Evolutionary conservation across 2,329 filamentous ascomycete species (phyloP), one percentile per base, ranked within the genome.

Genomic region (Colletotrichum salicis): DNA sequence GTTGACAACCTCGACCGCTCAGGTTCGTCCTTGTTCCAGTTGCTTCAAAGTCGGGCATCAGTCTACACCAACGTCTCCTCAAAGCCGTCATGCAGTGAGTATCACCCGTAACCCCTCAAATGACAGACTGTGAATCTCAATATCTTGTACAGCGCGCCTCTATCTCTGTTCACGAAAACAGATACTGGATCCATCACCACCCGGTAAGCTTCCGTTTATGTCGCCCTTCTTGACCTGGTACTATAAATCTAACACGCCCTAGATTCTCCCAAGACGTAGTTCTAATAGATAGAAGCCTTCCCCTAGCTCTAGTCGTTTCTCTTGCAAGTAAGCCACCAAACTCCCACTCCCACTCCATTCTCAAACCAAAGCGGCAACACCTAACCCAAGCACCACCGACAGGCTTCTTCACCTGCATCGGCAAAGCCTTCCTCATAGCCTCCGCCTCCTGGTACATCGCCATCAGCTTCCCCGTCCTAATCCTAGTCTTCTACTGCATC

Each of bases 351-450:
- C 3, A 2, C 19, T 22, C 7, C 19, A 3, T 8, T 48, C 37
- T 19, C 13, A 48, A 48, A n/a, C 7, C 8, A 48, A 1, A 19
- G 8, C 41, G 19, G 41, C 19, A 22, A 4, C 1, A 48, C 11
- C 41, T 48, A 48, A 48, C 41, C 41, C 41, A n/a, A 22, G 4
- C 6, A 12, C n/a, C 15, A 29, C 8, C 5, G 8, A 22, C 35
- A 72, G 70, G 73, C 70, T 57, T 76, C 27, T 73, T 76, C 64
- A 72, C 74, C 13, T 70, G 67, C 48, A 76, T 84, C 35, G 80
- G 79, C 22, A 82, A 84, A 71, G 81, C 84, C 71, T 79, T 79
- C 5, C 77, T 85, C 2, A 82, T 86, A 35, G 79, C 79, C 5
- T 78, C 81, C 1, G 79, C 82, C 15, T 82, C 84, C 0, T 80